These are phyloP conservation scores for Amanita molliuscula DNA, from an alignment of 768 basidiomycete species.

Conservation along the genomic window DNA sequence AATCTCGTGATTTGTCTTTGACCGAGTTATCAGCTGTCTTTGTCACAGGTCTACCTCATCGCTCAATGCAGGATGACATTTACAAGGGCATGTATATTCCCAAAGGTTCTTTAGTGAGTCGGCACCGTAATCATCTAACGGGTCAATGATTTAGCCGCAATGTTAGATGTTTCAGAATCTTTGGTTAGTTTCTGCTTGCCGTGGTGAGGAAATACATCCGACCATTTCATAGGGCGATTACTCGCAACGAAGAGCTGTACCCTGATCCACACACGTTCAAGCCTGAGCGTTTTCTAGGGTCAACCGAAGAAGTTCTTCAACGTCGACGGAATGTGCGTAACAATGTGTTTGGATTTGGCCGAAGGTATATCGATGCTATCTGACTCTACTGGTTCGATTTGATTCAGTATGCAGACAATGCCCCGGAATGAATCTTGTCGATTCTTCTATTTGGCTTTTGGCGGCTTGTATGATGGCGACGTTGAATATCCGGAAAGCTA, in stretches of 20 bases:
- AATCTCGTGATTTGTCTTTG: background rate
- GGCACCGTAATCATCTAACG: background rate
- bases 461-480: slow-evolving; percentile 47
- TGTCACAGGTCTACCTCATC: slow-evolving; percentile 47
- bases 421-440: slow-evolving; percentile 54
- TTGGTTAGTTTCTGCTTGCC: slow-evolving; percentile 27
- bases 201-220: background rate
- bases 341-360: slow-evolving; percentile 31
- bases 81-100: slow-evolving; percentile 50
- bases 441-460: slow-evolving; percentile 52
- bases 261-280: slow-evolving; percentile 39
- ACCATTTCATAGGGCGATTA: slow-evolving; percentile 27
- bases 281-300: slow-evolving; percentile 41
- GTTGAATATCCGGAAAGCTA: slow-evolving; percentile 40
- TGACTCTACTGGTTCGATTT: background rate
- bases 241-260: slow-evolving; percentile 40
- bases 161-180: slow-evolving; percentile 46
- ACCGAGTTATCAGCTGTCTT: background rate
- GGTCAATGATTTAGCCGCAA: slow-evolving; percentile 3
- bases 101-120: slow-evolving; percentile 46
- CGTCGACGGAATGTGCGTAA: slow-evolving; percentile 20
- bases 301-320: slow-evolving; percentile 17
- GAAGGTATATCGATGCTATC: slow-evolving; percentile 19
- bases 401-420: slow-evolving; percentile 32
- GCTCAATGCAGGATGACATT: slow-evolving; percentile 54